A percentile compares a stretch with the other conserved stretches of the same genome.
Conservation (phyloP, 768 basidiomycete species). For the Auricularia sp. region DNA sequence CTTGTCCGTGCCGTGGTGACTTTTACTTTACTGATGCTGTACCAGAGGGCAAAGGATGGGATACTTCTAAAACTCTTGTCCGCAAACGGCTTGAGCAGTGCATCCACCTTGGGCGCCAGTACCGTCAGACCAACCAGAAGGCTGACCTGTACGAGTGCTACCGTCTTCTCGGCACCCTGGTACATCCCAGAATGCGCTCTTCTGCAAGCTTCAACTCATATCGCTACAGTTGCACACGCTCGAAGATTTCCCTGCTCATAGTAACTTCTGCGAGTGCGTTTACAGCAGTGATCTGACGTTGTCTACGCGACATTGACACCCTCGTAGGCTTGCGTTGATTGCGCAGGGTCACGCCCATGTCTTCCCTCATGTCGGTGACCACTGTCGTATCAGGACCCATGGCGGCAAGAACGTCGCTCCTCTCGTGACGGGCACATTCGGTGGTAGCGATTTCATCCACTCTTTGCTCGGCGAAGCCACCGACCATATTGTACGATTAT, state of each 20-base stretch:
- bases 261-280: conserved; percentile 68
- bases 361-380: conserved; percentile 81
- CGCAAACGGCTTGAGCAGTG: conserved; percentile 66
- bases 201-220: neutral
- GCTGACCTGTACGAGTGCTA: conserved; percentile 71
- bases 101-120: conserved; percentile 64
- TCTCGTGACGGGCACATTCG: conserved; percentile 77
- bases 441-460: conserved; percentile 68
- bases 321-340: conserved; percentile 45
- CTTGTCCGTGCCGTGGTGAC: neutral
- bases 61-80: conserved; percentile 73
- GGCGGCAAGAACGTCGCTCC: conserved; percentile 70
- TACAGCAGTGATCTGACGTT: neutral
- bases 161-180: conserved; percentile 64
- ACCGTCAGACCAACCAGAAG: conserved; percentile 48
- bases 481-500: conserved; percentile 34
- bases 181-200: conserved; percentile 21
- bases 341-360: conserved; percentile 65
- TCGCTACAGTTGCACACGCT: conserved; percentile 55
- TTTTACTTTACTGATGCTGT: neutral
- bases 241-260: conserved; percentile 84
- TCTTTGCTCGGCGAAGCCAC: conserved; percentile 50
- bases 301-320: conserved; percentile 24
- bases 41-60: conserved; percentile 70
- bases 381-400: conserved; percentile 62